Conservation (phyloP, 2,329 filamentous ascomycete species). For the Amylocarpus encephaloides region DNA sequence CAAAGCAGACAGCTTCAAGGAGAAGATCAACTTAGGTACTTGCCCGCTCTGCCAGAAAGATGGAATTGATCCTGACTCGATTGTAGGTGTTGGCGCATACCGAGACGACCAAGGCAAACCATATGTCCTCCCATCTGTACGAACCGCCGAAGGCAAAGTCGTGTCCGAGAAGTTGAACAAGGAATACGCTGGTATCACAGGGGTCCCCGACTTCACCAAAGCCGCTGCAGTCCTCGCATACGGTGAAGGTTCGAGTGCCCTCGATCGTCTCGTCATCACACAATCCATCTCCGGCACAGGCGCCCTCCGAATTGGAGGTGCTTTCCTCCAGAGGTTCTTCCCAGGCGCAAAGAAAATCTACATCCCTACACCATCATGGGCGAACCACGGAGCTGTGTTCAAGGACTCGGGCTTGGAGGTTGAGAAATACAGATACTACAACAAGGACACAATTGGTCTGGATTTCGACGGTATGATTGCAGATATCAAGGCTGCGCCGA, state of each 20-base stretch:
- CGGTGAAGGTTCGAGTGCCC: constrained; percentile 68
- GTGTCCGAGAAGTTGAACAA: constrained; percentile 77
- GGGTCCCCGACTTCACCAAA: constrained; percentile 88
- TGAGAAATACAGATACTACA: constrained; percentile 96
- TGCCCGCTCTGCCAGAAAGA: constrained; percentile 3
- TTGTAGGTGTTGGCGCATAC: constrained; percentile 85
- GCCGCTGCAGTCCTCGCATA: constrained; percentile 89
- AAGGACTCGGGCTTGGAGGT: constrained; percentile 85
- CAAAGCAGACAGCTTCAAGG: constrained; percentile 87
- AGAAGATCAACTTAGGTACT: constrained; percentile 96
- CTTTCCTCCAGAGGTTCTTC: constrained; percentile 88
- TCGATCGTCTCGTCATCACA: constrained; percentile 81
- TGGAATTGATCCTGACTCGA: constrained; percentile 16
- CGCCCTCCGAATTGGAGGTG: constrained; percentile 87
- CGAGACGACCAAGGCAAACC: constrained; percentile 97
- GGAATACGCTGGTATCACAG: constrained; percentile 97
- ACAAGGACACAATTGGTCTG: constrained; percentile 96
- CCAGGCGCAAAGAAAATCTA: constrained; percentile 91
- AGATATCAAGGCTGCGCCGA: constrained; percentile 83
- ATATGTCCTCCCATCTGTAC: constrained; percentile 92
- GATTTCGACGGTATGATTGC: constrained; percentile 92
- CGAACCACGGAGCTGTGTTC: constrained; percentile 97
- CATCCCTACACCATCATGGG: constrained; percentile 94
- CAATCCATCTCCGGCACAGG: constrained; percentile 98
- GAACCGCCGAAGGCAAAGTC: constrained; percentile 80